Base-by-base conservation (phyloP, 257 asterid genomes). In the Fraxinus quadrangulata region DNA sequence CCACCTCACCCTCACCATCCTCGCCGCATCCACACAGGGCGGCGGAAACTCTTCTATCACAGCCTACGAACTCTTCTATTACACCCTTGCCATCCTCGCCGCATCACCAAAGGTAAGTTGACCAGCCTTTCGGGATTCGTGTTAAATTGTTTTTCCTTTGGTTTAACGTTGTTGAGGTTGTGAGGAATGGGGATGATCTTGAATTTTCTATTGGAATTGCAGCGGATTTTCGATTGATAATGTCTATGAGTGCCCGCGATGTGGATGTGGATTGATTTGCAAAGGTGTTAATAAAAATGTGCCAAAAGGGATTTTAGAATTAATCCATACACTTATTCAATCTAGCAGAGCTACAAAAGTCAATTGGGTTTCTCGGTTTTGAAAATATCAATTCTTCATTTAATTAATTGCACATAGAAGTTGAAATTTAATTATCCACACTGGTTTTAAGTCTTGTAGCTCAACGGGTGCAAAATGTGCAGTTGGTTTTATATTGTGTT, bases 221-320 rank as follows among this genome's bases (percentile, higher is more conserved):
- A 0, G 97, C 97, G 0, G 88, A 84, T 93, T 93, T 73, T 14
- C 86, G 1, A 63, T 85, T 3, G 83, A 89, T 71, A 93, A 93
- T 68, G 91, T 93, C 63, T 74, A 67, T 33, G 54, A 84, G 71
- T 83, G 87, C 67, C 98, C 97, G 0, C 97, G 87, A 72, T 93
- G 98, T 75, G 98, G 96, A 5, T 90, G 97, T 77, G 98, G 97
- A 68, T 89, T 93, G 90, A 77, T 90, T 75, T 91, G 97, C 80
- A 73, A 86, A 49, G 28, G 26, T 42, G 54, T 54, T 37, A 79
- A 37, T 21, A 74, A 72, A 63, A 79, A 21, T 19, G 9, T 16
- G 67, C 36, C 65, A 54, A 39, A 40, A 75, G 72, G 49, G 39
- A 76, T 76, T 67, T 68, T 78, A 39, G 74, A 45, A 77, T 71